A percentile compares a stretch with the other conserved stretches of the same genome.
Conservation (phyloP, 371 early-diverging fungal genomes). For the Actinomucor elegans region DNA sequence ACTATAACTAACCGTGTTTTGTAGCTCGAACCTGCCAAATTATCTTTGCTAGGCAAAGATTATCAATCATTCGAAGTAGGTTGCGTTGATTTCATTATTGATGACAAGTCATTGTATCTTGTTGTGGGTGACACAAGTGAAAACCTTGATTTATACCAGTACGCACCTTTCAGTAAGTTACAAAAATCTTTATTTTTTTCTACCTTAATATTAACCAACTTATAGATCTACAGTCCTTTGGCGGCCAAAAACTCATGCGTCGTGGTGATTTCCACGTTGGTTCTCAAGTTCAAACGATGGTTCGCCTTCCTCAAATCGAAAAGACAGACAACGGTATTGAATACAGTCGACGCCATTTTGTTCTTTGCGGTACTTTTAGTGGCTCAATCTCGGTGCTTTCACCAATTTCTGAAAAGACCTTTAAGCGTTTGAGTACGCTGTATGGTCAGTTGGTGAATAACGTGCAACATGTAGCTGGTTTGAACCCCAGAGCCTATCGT, state of each 20-base stretch:
- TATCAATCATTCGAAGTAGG: constrained; percentile 73
- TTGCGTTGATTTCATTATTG: constrained; percentile 75
- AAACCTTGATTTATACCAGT: constrained; percentile 81
- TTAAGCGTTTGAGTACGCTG: constrained; percentile 79
- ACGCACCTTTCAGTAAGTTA: constrained; percentile 83
- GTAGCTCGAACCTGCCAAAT: constrained; percentile 90
- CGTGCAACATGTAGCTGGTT: constrained; percentile 81
- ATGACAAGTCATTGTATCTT: constrained; percentile 72
- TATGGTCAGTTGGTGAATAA: constrained; percentile 80
- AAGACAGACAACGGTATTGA: constrained; percentile 25
- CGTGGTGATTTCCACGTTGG: constrained; percentile 89
- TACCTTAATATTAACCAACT: too few species aligned
- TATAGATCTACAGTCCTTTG: constrained; percentile 82
- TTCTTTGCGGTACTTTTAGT: constrained; percentile 60
- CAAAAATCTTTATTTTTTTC: too few species aligned
- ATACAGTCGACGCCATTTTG: constrained; percentile 44
- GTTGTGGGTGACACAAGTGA: constrained; percentile 83
- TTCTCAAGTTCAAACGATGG: constrained; percentile 64
- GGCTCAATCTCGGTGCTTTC: constrained; percentile 74
- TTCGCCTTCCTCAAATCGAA: constrained; percentile 57
- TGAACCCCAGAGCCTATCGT: constrained; percentile 89
- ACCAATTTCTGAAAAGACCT: constrained; percentile 88
- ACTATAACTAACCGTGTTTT: too few species aligned
- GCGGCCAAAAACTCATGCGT: constrained; percentile 88
- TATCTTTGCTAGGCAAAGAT: constrained; percentile 90